Evolutionary conservation across 2,329 filamentous ascomycete species (phyloP).

Genomic region (Cladosporium sp.): DNA sequence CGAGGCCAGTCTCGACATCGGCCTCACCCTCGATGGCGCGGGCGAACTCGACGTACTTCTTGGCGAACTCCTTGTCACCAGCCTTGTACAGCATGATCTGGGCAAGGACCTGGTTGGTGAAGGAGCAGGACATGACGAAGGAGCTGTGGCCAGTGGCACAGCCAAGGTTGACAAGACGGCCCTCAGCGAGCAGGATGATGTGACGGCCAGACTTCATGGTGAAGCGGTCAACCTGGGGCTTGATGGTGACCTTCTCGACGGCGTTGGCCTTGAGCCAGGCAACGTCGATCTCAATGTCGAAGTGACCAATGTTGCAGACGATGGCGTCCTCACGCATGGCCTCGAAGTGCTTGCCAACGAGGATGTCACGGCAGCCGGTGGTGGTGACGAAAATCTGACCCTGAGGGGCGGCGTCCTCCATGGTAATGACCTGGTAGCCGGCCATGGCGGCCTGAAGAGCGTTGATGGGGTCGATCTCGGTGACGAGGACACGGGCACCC

Average conservation of each 20-base stretch:
- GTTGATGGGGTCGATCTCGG: constrained; percentile 99
- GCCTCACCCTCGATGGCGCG: constrained; percentile 38
- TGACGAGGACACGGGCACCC: constrained; percentile 95
- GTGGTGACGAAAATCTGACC: constrained; percentile 99
- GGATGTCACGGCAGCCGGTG: constrained; percentile 97
- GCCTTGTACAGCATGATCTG: constrained; percentile 99
- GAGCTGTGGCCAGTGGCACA: constrained; percentile 99
- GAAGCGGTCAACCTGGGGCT: constrained; percentile 99
- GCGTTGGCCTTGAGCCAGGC: constrained; percentile 99
- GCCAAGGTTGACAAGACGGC: constrained; percentile 98
- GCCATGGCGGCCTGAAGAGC: constrained; percentile 98
- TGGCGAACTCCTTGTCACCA: constrained; percentile 78
- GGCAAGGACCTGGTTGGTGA: constrained; percentile 99
- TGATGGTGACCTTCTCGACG: constrained; percentile 94
- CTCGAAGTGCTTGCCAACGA: constrained; percentile 89
- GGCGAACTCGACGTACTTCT: constrained; percentile 96
- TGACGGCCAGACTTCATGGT: constrained; percentile 89
- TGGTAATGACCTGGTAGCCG: constrained; percentile 93
- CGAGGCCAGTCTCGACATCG: constrained; percentile 25
- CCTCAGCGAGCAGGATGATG: constrained; percentile 98
- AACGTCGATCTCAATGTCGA: constrained; percentile 99
- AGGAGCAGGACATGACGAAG: constrained; percentile 99
- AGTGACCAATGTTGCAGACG: constrained; percentile 99
- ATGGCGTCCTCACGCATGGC: constrained; percentile 96
- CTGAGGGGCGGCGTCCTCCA: constrained; percentile 87